A percentile compares a stretch with the other conserved stretches of the same genome.
phyloP scores from a whole-genome alignment of 768 basidiomycete species.

The Tricholoma matsutake region DNA sequence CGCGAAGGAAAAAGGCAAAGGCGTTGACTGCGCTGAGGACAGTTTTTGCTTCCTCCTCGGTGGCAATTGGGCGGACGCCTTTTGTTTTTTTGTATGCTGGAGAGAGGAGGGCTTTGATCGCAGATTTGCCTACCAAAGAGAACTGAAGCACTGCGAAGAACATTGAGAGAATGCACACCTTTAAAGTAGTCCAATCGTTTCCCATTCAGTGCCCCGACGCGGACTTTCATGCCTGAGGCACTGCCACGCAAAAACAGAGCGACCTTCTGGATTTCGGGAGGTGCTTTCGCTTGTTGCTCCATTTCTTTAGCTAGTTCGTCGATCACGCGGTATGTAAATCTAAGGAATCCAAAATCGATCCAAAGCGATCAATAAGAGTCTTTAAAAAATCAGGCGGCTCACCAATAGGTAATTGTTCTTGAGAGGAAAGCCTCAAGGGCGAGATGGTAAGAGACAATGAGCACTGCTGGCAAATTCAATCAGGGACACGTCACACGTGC shows the following conservation, averaged over 20 bases:
- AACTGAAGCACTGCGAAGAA: background rate
- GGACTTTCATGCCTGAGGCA: conserved; percentile 82
- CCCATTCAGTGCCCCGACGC: conserved; percentile 88
- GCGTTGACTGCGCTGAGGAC: conserved; percentile 71
- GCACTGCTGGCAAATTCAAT: background rate
- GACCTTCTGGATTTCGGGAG: conserved; percentile 75
- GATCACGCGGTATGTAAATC: conserved; percentile 2
- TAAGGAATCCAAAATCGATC: background rate
- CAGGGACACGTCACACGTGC: background rate
- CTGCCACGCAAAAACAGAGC: conserved; percentile 86
- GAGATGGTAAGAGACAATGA: background rate
- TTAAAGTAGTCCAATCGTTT: conserved; percentile 98
- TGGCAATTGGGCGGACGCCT: conserved; percentile 67
- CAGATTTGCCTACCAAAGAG: conserved; percentile 73
- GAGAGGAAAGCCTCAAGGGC: background rate
- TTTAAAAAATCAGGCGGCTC: too few species aligned
- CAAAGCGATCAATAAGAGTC: too few species aligned
- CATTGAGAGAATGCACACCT: conserved; percentile 47
- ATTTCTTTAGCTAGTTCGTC: conserved; percentile 31
- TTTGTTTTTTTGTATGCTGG: conserved; percentile 91
- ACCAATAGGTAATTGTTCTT: background rate
- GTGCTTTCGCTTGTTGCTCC: conserved; percentile 79
- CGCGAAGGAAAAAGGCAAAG: conserved; percentile 89
- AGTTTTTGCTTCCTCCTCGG: conserved; percentile 70
- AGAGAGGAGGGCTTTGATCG: conserved; percentile 86